phyloP scores from a whole-genome alignment of 352 stramenopile species.

The Phytopythium montanum region DNA sequence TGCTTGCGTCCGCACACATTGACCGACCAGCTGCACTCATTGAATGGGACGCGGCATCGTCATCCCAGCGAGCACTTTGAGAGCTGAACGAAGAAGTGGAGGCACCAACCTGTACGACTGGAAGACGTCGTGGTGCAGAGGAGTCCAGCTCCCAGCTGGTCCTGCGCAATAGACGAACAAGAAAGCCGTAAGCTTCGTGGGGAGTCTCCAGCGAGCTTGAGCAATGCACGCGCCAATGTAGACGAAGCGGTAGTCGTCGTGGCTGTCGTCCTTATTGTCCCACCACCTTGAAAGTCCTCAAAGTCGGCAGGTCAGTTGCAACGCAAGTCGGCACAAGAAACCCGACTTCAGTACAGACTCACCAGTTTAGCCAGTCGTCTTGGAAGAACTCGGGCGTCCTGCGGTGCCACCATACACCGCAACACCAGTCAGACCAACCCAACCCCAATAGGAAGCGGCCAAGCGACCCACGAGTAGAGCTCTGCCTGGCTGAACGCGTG shows the following conservation, averaged over 20 bases:
- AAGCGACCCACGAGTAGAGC: conserved; percentile 50
- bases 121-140: conserved; percentile 96
- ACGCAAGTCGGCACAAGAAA: neutral
- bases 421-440: neutral
- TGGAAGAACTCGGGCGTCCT: conserved; percentile 85
- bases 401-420: conserved; percentile 26
- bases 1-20: conserved; percentile 95
- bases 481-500: conserved; percentile 40
- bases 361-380: conserved; percentile 94
- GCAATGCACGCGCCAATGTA: conserved; percentile 83
- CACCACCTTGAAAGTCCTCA: conserved; percentile 74
- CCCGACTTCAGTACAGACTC: neutral
- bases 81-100: too few species aligned
- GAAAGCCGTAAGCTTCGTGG: neutral
- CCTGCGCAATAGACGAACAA: conserved; percentile 30
- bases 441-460: neutral
- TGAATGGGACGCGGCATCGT: neutral
- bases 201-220: neutral
- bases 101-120: conserved; percentile 85
- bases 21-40: conserved; percentile 87
- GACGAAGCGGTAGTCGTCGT: conserved; percentile 95
- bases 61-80: neutral
- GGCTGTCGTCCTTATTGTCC: conserved; percentile 55
- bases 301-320: neutral
- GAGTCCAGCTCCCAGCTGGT: conserved; percentile 85